Percentiles rank a stretch among this genome's conserved stretches.
Conservation (phyloP, 179 eudicot genomes). For the Corrigiola litoralis region DNA sequence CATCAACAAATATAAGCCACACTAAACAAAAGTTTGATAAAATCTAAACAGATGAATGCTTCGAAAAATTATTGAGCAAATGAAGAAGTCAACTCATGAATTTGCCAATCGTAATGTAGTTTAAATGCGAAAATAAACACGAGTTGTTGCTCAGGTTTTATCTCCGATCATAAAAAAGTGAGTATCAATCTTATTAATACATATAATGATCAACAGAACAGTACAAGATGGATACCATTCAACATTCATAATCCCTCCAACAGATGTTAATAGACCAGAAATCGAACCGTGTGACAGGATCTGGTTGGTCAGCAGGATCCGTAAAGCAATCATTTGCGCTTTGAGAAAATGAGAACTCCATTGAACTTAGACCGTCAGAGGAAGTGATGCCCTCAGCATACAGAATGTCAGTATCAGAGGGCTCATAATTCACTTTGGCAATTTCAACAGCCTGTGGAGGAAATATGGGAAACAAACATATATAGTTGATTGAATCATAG, state of each 20-base stretch:
- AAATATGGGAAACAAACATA: constrained; percentile 5
- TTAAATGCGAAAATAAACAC: no score
- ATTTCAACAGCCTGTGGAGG: constrained; percentile 82
- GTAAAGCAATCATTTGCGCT: constrained; percentile 15
- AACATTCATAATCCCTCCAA: background rate
- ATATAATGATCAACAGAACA: background rate
- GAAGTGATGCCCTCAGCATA: constrained; percentile 96
- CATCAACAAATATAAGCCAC: no score
- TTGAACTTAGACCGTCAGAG: constrained; percentile 91
- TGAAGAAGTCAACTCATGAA: no score
- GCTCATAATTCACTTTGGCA: constrained; percentile 95
- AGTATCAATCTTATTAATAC: no score
- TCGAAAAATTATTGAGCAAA: no score
- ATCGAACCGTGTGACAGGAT: constrained; percentile 33
- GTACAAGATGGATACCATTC: background rate
- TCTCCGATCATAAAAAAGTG: no score
- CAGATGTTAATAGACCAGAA: background rate
- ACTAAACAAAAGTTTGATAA: no score
- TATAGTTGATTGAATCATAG: background rate
- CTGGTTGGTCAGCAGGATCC: constrained; percentile 21
- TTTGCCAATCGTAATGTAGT: background rate
- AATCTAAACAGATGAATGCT: no score
- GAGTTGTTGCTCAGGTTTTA: no score
- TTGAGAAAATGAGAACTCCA: constrained; percentile 67
- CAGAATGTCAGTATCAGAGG: constrained; percentile 85